Evolutionary conservation across 257 asterid species (phyloP).

Genomic region (Salvia miltiorrhiza): DNA sequence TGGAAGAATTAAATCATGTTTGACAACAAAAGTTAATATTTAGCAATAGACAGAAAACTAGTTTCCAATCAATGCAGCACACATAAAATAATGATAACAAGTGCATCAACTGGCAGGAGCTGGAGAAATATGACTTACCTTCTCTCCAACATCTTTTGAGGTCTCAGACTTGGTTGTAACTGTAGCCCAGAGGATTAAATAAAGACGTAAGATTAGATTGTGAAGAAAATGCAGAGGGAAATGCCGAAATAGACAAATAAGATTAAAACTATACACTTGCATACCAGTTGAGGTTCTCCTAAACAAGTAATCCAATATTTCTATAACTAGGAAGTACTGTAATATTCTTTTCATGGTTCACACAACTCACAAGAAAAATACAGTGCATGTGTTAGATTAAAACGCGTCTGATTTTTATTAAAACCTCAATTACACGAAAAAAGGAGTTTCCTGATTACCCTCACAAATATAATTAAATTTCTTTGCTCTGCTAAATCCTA

Average conservation of each 20-base stretch:
- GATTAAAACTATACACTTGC: background rate
- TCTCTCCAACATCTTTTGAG: conserved; percentile 18
- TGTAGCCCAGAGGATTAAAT: conserved; percentile 16
- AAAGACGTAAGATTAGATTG: background rate
- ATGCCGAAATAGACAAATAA: background rate
- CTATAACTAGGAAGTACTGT: background rate
- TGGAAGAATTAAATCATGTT: conserved; percentile 17
- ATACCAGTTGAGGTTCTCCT: background rate
- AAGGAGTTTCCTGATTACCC: background rate
- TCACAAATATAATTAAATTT: background rate
- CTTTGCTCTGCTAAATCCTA: background rate
- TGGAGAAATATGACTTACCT: conserved; percentile 27
- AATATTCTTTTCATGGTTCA: background rate
- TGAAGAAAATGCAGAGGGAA: conserved; percentile 5
- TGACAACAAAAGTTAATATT: background rate
- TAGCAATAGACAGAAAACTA: background rate
- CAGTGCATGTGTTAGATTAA: background rate
- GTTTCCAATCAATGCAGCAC: conserved; percentile 2
- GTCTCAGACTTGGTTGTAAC: conserved; percentile 27
- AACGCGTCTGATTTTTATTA: background rate
- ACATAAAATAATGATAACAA: background rate
- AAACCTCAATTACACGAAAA: background rate
- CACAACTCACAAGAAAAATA: background rate
- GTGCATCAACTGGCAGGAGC: background rate
- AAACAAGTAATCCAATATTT: background rate